Evolutionary conservation across 192 early-diverging fungal species (phyloP), one percentile per base, ranked within the genome.

Genomic region (Backusella westeae): DNA sequence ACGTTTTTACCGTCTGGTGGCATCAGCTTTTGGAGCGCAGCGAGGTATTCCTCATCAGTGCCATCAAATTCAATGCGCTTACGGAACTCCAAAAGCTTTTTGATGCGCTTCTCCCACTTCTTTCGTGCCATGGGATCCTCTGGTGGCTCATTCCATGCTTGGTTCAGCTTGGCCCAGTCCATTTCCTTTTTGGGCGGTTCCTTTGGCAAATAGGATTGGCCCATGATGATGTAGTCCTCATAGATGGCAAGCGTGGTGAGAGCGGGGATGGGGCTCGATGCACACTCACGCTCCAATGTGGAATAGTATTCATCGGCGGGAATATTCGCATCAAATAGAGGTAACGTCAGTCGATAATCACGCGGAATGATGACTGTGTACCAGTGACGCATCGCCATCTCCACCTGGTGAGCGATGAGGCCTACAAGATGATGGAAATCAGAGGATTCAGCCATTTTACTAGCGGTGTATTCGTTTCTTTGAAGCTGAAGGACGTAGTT

Each of bases 341-440:
- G 74, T 26, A 75, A 15, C 9, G 56, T 46, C 26, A 75, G 34
- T 49, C 65, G 67, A 21, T 46, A 63, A 29, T 41, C 41, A 26
- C n/a, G 19, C 6, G 63, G 74, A 21, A 75, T 42, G 26, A 56
- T 49, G 9, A 1, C 36, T 8, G 39, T 35, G 34, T 75, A 75
- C 74, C 74, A 75, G 32, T 67, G 34, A 19, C 66, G 74, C 56
- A 75, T 75, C 5, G 34, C 23, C 59, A 65, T 67, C 19, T 75
- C 74, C 1, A 68, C 66, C 10, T 65, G 63, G 21, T 75, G 65
- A 3, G 41, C 63, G 44, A 75, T 63, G 17, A 72, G 52, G 21
- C 34, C 71, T 3, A 46, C 49, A 0, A 72, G 34, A 52, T 49
- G 41, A 32, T 49, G 71, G 6, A 72, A 72, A 52, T 72, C 46